These are phyloP conservation scores for Castanea crenata DNA, from an alignment of 306 rosid species.

Conservation along the genomic window DNA sequence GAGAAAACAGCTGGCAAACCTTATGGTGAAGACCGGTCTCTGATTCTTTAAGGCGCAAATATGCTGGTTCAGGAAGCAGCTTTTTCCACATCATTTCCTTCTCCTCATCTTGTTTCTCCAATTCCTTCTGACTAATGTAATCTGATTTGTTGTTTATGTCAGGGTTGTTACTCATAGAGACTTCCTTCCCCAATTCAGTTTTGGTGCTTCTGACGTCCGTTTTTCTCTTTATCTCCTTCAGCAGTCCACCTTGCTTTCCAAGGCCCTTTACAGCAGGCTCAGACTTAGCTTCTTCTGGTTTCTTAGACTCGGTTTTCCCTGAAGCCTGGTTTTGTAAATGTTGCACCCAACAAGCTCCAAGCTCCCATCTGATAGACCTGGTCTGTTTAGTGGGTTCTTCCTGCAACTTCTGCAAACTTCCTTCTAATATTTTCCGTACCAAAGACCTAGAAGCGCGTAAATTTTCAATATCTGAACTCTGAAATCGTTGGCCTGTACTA, in stretches of 20 bases:
- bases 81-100: conserved; percentile 75
- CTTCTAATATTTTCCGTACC: conserved; percentile 69
- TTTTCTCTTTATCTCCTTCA: conserved; percentile 90
- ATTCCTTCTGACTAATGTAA: conserved; percentile 47
- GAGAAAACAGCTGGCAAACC: conserved; percentile 43
- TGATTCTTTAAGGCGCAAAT: conserved; percentile 84
- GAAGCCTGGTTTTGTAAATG: conserved; percentile 88
- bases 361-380: conserved; percentile 94
- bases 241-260: conserved; percentile 93
- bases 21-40: conserved; percentile 85
- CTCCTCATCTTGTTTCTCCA: conserved; percentile 62
- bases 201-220: conserved; percentile 54
- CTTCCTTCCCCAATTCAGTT: conserved; percentile 64
- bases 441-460: conserved; percentile 45
- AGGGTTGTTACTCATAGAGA: conserved; percentile 29
- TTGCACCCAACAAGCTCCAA: conserved; percentile 99
- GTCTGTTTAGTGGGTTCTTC: conserved; percentile 51
- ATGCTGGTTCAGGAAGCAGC: conserved; percentile 80
- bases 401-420: conserved; percentile 72
- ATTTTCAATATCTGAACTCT: conserved; percentile 50
- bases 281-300: conserved; percentile 64
- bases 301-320: conserved; percentile 70
- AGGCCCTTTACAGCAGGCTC: conserved; percentile 95
- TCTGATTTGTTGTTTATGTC: conserved; percentile 48
- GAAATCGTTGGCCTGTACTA: conserved; percentile 44